Evolutionary conservation across 2,329 filamentous ascomycete species (phyloP).

Genomic region (Fusarium solani-melongenae): DNA sequence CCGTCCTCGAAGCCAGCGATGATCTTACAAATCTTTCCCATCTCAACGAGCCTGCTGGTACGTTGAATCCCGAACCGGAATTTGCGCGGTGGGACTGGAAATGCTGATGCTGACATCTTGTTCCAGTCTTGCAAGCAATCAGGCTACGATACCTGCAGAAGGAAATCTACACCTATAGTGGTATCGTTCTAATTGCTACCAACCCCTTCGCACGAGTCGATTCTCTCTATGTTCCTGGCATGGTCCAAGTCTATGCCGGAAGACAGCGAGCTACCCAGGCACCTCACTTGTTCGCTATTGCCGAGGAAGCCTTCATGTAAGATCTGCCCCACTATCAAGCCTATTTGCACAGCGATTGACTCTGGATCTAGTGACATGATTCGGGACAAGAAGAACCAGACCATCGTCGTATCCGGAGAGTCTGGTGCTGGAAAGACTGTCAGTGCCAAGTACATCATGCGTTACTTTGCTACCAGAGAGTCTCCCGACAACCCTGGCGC

Average conservation of each 20-base stretch:
- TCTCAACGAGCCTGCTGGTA: slow-evolving; percentile 97
- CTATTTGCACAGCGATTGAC: slow-evolving; percentile 49
- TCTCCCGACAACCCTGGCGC: slow-evolving; percentile 87
- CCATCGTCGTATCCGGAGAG: slow-evolving; percentile 98
- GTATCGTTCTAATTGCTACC: slow-evolving; percentile 97
- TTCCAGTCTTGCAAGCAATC: slow-evolving; percentile 91
- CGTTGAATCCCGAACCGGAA: slow-evolving; percentile 11
- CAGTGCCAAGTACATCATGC: slow-evolving; percentile 99
- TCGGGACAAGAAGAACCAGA: slow-evolving; percentile 95
- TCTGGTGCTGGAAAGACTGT: slow-evolving; percentile 99
- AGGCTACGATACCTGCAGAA: slow-evolving; percentile 97
- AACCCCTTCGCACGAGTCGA: slow-evolving; percentile 98
- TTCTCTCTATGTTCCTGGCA: slow-evolving; percentile 97
- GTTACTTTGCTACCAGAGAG: slow-evolving; percentile 98
- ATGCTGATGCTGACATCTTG: slow-evolving; percentile 38
- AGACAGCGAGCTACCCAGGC: slow-evolving; percentile 97
- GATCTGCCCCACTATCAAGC: not conserved
- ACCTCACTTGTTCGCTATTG: slow-evolving; percentile 97
- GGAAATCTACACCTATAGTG: slow-evolving; percentile 99
- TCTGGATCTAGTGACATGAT: slow-evolving; percentile 84
- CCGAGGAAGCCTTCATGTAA: slow-evolving; percentile 97
- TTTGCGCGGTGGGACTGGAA: not conserved
- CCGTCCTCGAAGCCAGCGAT: slow-evolving; percentile 98
- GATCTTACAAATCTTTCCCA: slow-evolving; percentile 97
- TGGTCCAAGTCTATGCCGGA: slow-evolving; percentile 99